A percentile compares a stretch with the other conserved stretches of the same genome.
phyloP scores from a whole-genome alignment of 1,139 yeast genomes.

The Pichia sp. region DNA sequence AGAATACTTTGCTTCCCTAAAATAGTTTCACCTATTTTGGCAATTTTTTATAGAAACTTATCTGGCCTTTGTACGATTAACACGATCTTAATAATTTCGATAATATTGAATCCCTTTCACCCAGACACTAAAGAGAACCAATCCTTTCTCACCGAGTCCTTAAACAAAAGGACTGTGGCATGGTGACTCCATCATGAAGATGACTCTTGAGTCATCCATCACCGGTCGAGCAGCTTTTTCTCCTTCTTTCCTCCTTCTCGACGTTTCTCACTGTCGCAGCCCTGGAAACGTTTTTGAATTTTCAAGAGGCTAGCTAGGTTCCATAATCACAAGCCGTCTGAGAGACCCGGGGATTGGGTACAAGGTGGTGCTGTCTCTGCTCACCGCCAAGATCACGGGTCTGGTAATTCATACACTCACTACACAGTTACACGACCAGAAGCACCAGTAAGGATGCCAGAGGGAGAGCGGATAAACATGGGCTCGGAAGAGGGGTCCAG shows the following conservation, averaged over 20 bases:
- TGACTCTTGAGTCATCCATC: too few species aligned
- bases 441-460: background rate
- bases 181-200: too few species aligned
- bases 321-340: too few species aligned
- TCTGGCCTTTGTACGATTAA: background rate
- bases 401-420: too few species aligned
- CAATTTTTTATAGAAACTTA: background rate
- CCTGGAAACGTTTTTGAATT: background rate
- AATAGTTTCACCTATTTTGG: background rate
- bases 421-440: background rate
- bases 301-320: background rate
- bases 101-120: too few species aligned
- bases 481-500: background rate
- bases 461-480: background rate
- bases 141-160: too few species aligned
- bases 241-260: background rate
- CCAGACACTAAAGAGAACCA: too few species aligned
- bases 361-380: too few species aligned
- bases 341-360: too few species aligned
- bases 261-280: background rate
- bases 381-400: too few species aligned
- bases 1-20: conserved; percentile 15
- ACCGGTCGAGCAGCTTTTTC: background rate
- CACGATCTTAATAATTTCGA: background rate
- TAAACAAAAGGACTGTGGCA: too few species aligned